Percentiles rank a stretch among this genome's conserved stretches.
Conservation (phyloP, 257 asterid species). For the Solanum ossicruentum region DNA sequence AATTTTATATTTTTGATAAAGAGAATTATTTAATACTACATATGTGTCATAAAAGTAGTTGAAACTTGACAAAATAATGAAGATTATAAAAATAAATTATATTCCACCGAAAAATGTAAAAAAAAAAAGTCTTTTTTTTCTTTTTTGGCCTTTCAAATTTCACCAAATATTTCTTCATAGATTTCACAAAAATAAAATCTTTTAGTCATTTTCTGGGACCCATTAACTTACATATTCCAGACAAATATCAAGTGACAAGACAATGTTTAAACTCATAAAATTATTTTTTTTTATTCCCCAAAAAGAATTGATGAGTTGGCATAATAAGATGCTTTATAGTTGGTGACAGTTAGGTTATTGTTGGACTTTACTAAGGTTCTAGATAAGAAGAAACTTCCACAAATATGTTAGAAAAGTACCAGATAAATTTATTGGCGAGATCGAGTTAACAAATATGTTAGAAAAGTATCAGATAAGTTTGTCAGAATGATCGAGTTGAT, state of each 20-base stretch:
- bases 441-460: neutral
- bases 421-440: no score
- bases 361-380: neutral
- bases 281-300: neutral
- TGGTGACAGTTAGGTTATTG: neutral
- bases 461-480: no score
- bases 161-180: neutral
- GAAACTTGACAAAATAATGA: no score
- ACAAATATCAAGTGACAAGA: neutral
- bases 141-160: neutral
- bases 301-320: neutral
- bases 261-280: neutral
- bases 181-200: neutral
- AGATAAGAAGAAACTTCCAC: neutral
- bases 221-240: neutral
- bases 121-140: no score
- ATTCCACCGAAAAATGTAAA: neutral
- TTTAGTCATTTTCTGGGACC: neutral
- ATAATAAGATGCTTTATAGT: neutral
- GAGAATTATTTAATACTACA: rapidly evolving
- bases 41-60: no score
- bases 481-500: neutral
- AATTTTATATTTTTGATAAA: no score
- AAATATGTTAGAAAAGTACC: neutral
- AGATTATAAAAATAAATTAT: no score